Evolutionary conservation across 2,329 filamentous ascomycete genomes (phyloP).

Genomic region (Nigrospora sphaerica): DNA sequence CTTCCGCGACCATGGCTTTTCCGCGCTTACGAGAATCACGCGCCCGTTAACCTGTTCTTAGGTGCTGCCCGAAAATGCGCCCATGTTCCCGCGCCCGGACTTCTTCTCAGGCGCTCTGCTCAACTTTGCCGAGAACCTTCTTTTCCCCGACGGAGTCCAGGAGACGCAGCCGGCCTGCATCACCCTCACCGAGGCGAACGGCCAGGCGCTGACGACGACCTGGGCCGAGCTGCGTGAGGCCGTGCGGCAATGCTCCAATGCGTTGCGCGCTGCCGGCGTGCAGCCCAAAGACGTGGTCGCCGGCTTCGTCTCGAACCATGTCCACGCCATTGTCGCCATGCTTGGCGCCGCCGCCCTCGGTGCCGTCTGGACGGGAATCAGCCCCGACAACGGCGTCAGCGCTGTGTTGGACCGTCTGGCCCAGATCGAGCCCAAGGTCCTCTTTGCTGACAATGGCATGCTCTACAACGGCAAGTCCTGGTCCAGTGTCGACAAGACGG

Average conservation of each 20-base stretch:
- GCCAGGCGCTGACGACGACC: constrained; percentile 49
- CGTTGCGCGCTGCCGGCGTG: constrained; percentile 61
- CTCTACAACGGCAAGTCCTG: constrained; percentile 90
- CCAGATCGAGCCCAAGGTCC: constrained; percentile 75
- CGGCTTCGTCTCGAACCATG: constrained; percentile 83
- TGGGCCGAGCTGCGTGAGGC: constrained; percentile 77
- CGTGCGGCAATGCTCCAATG: constrained; percentile 66
- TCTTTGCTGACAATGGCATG: constrained; percentile 84
- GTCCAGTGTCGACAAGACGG: constrained; percentile 70
- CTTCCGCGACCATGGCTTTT: too few species aligned
- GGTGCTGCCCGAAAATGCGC: constrained; percentile 59
- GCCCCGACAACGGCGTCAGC: constrained; percentile 84
- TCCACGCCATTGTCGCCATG: constrained; percentile 81
- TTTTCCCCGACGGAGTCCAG: constrained; percentile 60
- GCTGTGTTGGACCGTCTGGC: constrained; percentile 81
- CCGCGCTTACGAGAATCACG: too few species aligned
- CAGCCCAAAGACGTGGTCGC: constrained; percentile 49
- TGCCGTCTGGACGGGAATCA: constrained; percentile 88
- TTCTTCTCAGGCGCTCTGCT: constrained; percentile 76
- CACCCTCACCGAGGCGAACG: constrained; percentile 67
- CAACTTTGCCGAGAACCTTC: constrained; percentile 93
- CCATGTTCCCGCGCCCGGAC: constrained; percentile 78
- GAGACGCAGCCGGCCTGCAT: constrained; percentile 65
- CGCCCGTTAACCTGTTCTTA: constrained; percentile 22
- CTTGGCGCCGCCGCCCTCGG: constrained; percentile 76